Evolutionary conservation across 306 rosid genomes (phyloP), one percentile per base, ranked within the genome.

Genomic region (Cucurbita maxima): DNA sequence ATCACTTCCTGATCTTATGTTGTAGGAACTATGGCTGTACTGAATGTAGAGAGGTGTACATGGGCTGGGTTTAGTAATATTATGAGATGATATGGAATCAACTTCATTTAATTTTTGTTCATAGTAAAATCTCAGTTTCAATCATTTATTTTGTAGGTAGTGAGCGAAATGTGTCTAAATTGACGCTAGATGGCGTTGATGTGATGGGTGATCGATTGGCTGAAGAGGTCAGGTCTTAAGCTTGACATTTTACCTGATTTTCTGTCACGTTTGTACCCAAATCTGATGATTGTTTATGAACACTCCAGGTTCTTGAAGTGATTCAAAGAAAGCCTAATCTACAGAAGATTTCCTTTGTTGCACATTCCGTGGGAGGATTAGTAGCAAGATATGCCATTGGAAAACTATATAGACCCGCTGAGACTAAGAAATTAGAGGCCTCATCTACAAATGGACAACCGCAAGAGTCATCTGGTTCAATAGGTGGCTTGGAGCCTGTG

Each of bases 321-420:
- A 86, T 89, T 79, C 81, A 41, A 52, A 89, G 85, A 74, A 91
- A 87, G 73, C 93, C 96, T 71, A 86, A 83, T 76, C 70, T 95
- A 77, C 79, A 75, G 8, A 95, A 87, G 76, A 84, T 95, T 76
- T 95, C 99, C 43, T 89, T 95, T 63, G 84, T 95, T 74, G 89
- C 96, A 66, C 99, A 95, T 80, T 95, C 99, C 18, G 97, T 95
- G 70, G 99, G 99, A 79, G 99, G 99, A 50, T 77, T 95, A 73
- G 97, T 91, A 63, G 96, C 97, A 54, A 86, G 99, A 55, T 91
- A 89, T 84, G 90, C 96, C 64, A 84, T 95, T 81, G 99, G 99
- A 72, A 91, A 62, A 81, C 78, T 95, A 50, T 91, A 88, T 81
- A 81, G 86, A 81, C 83, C 96, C 37, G 73, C 88, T 18, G 80